Conservation (phyloP, 2,329 filamentous ascomycete genomes). For the Lachnellula arida region DNA sequence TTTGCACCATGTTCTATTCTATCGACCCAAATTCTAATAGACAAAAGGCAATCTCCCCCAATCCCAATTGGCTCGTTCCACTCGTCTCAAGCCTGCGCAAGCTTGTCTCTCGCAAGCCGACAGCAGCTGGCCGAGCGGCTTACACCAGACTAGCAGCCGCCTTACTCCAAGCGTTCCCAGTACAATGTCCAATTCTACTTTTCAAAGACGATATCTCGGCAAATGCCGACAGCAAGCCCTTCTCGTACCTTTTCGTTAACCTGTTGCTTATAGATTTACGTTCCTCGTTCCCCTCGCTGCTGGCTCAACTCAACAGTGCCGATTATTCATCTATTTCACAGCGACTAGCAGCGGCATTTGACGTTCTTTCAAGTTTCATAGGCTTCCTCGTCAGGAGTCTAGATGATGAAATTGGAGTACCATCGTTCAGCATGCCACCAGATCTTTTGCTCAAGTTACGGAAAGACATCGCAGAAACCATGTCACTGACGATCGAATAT, state of each 20-base stretch:
- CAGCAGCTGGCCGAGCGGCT: slow-evolving; percentile 49
- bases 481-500: slow-evolving; percentile 60
- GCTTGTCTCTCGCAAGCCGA: slow-evolving; percentile 52
- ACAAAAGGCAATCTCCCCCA: slow-evolving; percentile 42
- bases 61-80: slow-evolving; percentile 49
- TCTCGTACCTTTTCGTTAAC: slow-evolving; percentile 59
- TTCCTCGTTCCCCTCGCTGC: slow-evolving; percentile 55
- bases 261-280: slow-evolving; percentile 63
- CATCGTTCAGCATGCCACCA: slow-evolving; percentile 45
- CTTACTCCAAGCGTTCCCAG: slow-evolving; percentile 52
- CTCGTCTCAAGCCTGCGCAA: slow-evolving; percentile 46
- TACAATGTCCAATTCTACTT: slow-evolving; percentile 42
- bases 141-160: slow-evolving; percentile 56
- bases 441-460: slow-evolving; percentile 58
- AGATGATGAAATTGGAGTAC: slow-evolving; percentile 38
- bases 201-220: slow-evolving; percentile 41
- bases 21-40: slow-evolving; percentile 5
- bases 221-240: slow-evolving; percentile 42
- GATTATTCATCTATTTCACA: slow-evolving; percentile 46
- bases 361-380: slow-evolving; percentile 56
- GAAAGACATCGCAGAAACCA: slow-evolving; percentile 56
- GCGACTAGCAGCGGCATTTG: slow-evolving; percentile 56
- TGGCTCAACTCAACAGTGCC: slow-evolving; percentile 52
- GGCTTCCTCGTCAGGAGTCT: slow-evolving; percentile 51
- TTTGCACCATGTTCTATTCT: neutral